Base-by-base conservation (phyloP, 371 early-diverging fungal species). In the Mucor saturninus region DNA sequence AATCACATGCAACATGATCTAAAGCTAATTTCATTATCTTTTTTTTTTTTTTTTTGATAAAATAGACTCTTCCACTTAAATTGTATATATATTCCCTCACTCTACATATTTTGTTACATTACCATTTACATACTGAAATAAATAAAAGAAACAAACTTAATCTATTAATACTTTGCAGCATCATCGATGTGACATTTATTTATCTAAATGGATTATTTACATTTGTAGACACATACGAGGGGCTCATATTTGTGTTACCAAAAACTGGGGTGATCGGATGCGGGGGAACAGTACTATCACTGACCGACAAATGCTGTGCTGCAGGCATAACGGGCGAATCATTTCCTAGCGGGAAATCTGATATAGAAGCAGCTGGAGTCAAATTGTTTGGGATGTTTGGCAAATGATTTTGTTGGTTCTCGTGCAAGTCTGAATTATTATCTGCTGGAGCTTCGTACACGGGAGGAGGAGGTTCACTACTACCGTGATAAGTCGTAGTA, bases 381-480 rank as follows among this genome's bases (percentile, higher is more conserved):
- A 66, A 5, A 13, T 66, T 45, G 0, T 14, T 9, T 6, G 67
- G 62, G 46, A 67, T 56, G 13, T 4, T 30, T 0, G 67, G 67
- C 30, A 66, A 35, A 5, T 42, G 14, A 1, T 60, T 11, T 39
- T 55, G 50, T 32, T 37, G 31, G 2, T 10, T 3, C 1, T 45
- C 35, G 11, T 37, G 31, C 11, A 10, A 21, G 10, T 59, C 15
- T 21, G 21, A 21, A 21, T 39, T 3, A 5, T 14, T 35, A 10
- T 55, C 31, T 40, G 65, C 61, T 0, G 70, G 70, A 5, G 70
- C 70, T 38, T 70, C 70, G 50, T 70, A 70, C 1, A 70, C 65
- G 9, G 70, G 70, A 14, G 70, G 70, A 28, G 70, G 65, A 26
- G 40, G 51, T 3, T 64, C 61, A 21, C 62, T 43, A 13, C 9